Percentiles rank a stretch among this genome's conserved stretches.
These are phyloP conservation scores for Curvularia sp. DNA, from an alignment of 2,329 filamentous ascomycete genomes.

Conservation along the genomic window DNA sequence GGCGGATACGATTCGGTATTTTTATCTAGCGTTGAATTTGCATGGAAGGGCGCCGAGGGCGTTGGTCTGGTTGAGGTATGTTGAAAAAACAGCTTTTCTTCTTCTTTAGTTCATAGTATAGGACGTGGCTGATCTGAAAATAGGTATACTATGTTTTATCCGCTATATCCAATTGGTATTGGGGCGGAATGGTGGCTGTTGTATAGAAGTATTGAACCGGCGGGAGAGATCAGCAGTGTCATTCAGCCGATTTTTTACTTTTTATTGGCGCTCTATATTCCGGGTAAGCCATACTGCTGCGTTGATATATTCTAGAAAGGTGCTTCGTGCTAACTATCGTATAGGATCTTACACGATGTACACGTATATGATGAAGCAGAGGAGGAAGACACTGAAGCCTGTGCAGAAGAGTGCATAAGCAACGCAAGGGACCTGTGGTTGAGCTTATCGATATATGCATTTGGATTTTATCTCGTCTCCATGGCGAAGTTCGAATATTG, in stretches of 20 bases:
- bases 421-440: neutral
- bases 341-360: slow-evolving; percentile 37
- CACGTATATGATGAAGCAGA: slow-evolving; percentile 39
- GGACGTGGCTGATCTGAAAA: neutral
- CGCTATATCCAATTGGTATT: slow-evolving; percentile 38
- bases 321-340: slow-evolving; percentile 6
- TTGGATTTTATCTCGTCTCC: neutral
- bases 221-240: slow-evolving; percentile 14
- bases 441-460: neutral
- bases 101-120: neutral
- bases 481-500: neutral
- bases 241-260: slow-evolving; percentile 31
- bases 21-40: slow-evolving; percentile 33
- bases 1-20: slow-evolving; percentile 32
- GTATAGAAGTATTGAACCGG: slow-evolving; percentile 25
- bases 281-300: slow-evolving; percentile 22
- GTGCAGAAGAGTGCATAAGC: slow-evolving; percentile 5
- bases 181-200: slow-evolving; percentile 39
- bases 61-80: slow-evolving; percentile 32
- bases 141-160: slow-evolving; percentile 35
- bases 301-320: neutral
- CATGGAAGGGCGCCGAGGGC: slow-evolving; percentile 22
- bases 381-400: slow-evolving; percentile 26
- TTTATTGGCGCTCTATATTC: slow-evolving; percentile 31
- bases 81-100: neutral